Evolutionary conservation across 2,329 filamentous ascomycete genomes (phyloP).

Genomic region (Aaosphaeria pasadenensis): DNA sequence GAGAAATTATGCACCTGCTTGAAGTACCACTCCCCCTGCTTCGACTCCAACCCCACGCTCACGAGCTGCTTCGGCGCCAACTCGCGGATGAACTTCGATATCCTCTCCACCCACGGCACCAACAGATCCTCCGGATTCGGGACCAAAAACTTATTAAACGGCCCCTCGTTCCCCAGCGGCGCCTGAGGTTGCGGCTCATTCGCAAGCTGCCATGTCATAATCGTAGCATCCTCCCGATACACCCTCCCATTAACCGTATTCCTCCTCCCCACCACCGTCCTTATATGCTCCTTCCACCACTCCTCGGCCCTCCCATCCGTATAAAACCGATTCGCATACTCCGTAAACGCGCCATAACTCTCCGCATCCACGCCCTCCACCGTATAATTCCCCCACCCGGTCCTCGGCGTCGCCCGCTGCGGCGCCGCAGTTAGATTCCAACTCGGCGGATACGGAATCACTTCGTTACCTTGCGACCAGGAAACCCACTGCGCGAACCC

Average conservation of each 20-base stretch:
- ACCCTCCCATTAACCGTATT: slow-evolving; percentile 36
- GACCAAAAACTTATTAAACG: slow-evolving; percentile 22
- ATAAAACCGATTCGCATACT: slow-evolving; percentile 36
- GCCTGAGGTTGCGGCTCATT: slow-evolving; percentile 38
- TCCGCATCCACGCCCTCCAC: slow-evolving; percentile 30
- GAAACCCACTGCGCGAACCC: slow-evolving; percentile 39
- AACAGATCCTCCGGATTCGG: slow-evolving; percentile 31
- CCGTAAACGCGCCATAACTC: slow-evolving; percentile 22
- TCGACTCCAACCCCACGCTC: slow-evolving; percentile 38
- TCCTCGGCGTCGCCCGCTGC: slow-evolving; percentile 29
- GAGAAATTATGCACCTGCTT: slow-evolving; percentile 36
- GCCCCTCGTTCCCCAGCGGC: slow-evolving; percentile 21
- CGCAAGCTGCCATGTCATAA: slow-evolving; percentile 43
- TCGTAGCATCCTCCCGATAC: slow-evolving; percentile 37
- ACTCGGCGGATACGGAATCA: slow-evolving; percentile 35
- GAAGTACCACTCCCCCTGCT: slow-evolving; percentile 40
- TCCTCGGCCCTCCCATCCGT: slow-evolving; percentile 30
- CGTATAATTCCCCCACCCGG: slow-evolving; percentile 41
- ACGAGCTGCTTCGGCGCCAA: slow-evolving; percentile 37
- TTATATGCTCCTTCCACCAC: slow-evolving; percentile 39
- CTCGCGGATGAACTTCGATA: slow-evolving; percentile 35
- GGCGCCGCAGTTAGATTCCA: slow-evolving; percentile 39
- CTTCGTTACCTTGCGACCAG: slow-evolving; percentile 32
- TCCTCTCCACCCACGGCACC: slow-evolving; percentile 37
- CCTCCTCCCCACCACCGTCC: slow-evolving; percentile 31